phyloP scores from a whole-genome alignment of 495 filamentous ascomycete species.

The Penicillium mononematosum region DNA sequence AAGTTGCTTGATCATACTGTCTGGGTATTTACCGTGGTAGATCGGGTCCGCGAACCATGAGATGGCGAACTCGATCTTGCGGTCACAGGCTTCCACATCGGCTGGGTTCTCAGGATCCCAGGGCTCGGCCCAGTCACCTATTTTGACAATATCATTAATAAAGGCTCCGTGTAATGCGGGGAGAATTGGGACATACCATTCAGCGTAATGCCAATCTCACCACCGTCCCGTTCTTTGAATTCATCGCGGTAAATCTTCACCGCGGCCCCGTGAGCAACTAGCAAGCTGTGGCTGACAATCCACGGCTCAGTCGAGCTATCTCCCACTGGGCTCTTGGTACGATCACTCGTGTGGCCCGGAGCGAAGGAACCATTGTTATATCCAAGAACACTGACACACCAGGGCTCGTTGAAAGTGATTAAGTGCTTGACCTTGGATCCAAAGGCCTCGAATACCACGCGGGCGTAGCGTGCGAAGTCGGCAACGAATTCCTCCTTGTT shows the following conservation, averaged over 20 bases:
- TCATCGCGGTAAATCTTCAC: conserved; percentile 54
- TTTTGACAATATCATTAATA: conserved; percentile 11
- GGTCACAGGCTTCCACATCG: conserved; percentile 51
- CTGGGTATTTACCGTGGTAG: conserved; percentile 73
- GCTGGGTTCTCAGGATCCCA: conserved; percentile 50
- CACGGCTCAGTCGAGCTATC: conserved; percentile 51
- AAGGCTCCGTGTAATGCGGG: not conserved
- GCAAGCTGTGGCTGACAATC: conserved; percentile 50
- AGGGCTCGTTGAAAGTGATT: conserved; percentile 59
- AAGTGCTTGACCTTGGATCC: conserved; percentile 53
- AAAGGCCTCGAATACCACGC: conserved; percentile 45
- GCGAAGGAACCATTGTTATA: conserved; percentile 53
- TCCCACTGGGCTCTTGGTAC: conserved; percentile 47
- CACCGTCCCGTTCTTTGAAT: conserved; percentile 47
- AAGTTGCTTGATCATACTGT: conserved; percentile 71
- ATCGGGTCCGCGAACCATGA: conserved; percentile 69
- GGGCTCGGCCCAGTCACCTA: conserved; percentile 62
- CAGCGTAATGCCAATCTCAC: conserved; percentile 55
- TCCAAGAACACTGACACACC: conserved; percentile 51
- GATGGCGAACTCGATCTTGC: conserved; percentile 56
- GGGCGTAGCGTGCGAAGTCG: conserved; percentile 52
- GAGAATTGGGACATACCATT: conserved; percentile 40
- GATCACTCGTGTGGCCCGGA: conserved; percentile 51
- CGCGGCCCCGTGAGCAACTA: conserved; percentile 50
- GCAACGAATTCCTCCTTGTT: conserved; percentile 53